Base-by-base conservation (phyloP, 768 basidiomycete species). In the Amanita brunnescens region DNA sequence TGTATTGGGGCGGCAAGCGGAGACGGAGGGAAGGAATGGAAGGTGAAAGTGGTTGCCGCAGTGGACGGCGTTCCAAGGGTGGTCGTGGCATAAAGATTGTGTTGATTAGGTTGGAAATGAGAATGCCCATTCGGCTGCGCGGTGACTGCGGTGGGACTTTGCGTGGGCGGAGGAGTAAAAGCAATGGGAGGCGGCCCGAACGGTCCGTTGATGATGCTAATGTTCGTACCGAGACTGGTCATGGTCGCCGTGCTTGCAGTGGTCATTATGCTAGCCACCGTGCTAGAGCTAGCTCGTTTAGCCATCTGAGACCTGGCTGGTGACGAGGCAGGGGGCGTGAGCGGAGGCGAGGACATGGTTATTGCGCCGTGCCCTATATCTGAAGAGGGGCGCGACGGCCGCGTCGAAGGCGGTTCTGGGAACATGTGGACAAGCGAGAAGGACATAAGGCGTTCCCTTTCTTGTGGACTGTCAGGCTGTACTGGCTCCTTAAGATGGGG, bases 401-500 rank as follows among this genome's bases (percentile, higher is more conserved):
- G 12, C 10, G 30, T 44, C 18, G 50, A 32, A 0, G 50, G 50
- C 6, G 50, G 50, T 5, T 51, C 50, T 2, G 50, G 50, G 42
- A 51, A 51, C 41, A 43, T 34, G 14, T 51, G 20, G 14, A 51
- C 50, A 35, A 51, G 41, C 2, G 50, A 51, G 33, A 51, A 51
- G 7, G 50, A 51, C 29, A 29, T 32, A 5, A 35, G 43, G 14
- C 50, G 50, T 16, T 44, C 23, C 24, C 42, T 38, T 13, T 39
- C 47, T 23, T 5, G 35, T 29, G 18, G 20, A 42, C 14, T 9
- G 18, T 42, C 49, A 32, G 10, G 26, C 13, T 42, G 21, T 3
- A n/a, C n/a, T 29, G 24, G 24, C 14, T 29, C n/a, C 16, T n/a
- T 16, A n/a, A n/a, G n/a, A n/a, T n/a, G n/a, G n/a, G n/a, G n/a